phyloP scores from a whole-genome alignment of 108 stramenopile genomes.

The Skeletonema costatum region DNA sequence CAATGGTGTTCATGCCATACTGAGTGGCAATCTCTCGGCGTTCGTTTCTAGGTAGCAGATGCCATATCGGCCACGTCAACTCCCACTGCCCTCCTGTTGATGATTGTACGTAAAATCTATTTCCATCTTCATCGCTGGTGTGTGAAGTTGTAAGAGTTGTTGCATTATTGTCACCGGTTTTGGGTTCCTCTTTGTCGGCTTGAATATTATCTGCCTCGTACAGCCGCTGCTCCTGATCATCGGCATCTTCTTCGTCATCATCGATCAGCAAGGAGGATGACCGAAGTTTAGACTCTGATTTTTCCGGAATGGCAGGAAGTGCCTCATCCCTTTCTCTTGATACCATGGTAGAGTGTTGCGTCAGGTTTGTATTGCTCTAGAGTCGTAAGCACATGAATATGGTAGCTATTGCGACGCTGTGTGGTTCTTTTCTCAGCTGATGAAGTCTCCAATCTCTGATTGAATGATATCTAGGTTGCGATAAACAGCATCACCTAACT shows the following conservation, averaged over 20 bases:
- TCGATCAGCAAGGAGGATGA: neutral
- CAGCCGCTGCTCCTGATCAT: conserved; percentile 42
- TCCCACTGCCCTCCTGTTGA: conserved; percentile 61
- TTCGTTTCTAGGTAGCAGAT: conserved; percentile 73
- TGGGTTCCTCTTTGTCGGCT: conserved; percentile 8
- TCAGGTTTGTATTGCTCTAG: neutral
- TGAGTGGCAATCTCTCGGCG: conserved; percentile 65
- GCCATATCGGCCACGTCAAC: conserved; percentile 87
- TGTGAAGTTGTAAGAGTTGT: neutral
- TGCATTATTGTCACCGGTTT: neutral
- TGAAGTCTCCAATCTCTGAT: too few relatives aligned
- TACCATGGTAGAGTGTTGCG: neutral
- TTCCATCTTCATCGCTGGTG: conserved; percentile 1
- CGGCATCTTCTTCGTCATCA: conserved; percentile 26
- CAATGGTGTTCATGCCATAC: conserved; percentile 81
- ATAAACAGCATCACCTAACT: too few relatives aligned
- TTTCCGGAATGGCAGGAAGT: conserved; percentile 36
- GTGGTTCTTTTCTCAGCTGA: too few relatives aligned
- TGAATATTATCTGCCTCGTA: conserved; percentile 21
- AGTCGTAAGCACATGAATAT: too few relatives aligned
- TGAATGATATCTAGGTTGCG: too few relatives aligned
- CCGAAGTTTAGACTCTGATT: conserved; percentile 8
- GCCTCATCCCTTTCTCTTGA: conserved; percentile 10
- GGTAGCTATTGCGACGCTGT: too few relatives aligned
- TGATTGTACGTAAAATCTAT: conserved; percentile 34